A percentile compares a stretch with the other conserved stretches of the same genome.
phyloP scores from a whole-genome alignment of 2,329 filamentous ascomycete species.

The Pseudogymnoascus sp. region DNA sequence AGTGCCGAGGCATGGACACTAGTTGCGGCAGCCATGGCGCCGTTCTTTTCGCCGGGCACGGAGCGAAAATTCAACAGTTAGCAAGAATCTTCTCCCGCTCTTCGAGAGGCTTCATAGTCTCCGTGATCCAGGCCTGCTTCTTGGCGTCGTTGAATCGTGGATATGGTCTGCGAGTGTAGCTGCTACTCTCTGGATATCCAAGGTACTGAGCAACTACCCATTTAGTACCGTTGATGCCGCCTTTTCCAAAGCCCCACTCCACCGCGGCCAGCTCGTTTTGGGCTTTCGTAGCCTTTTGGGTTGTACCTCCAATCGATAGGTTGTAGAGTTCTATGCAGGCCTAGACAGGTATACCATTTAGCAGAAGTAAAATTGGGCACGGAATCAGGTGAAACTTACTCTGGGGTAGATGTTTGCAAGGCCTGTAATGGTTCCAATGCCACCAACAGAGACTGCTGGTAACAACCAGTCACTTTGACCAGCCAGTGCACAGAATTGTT shows the following conservation, averaged over 20 bases:
- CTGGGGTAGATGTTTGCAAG: slow-evolving; percentile 57
- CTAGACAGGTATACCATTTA: slow-evolving; percentile 12
- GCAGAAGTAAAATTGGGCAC: neutral
- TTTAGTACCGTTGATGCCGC: slow-evolving; percentile 54
- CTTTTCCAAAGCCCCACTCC: slow-evolving; percentile 50
- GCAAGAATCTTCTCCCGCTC: slow-evolving; percentile 13
- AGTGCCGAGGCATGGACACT: neutral
- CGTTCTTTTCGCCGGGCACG: neutral
- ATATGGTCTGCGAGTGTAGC: slow-evolving; percentile 48
- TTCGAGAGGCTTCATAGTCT: slow-evolving; percentile 18
- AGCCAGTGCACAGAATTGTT: slow-evolving; percentile 27
- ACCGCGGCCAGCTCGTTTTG: slow-evolving; percentile 44
- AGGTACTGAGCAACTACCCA: slow-evolving; percentile 47
- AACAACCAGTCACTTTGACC: slow-evolving; percentile 68
- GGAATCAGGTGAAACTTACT: slow-evolving; percentile 26
- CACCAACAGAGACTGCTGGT: slow-evolving; percentile 50
- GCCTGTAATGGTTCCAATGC: slow-evolving; percentile 53
- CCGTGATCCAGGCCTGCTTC: slow-evolving; percentile 38
- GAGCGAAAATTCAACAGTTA: neutral
- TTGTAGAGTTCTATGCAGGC: slow-evolving; percentile 42
- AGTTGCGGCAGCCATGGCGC: neutral
- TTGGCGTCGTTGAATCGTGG: slow-evolving; percentile 39
- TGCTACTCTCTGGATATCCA: slow-evolving; percentile 44
- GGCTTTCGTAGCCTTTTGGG: slow-evolving; percentile 39
- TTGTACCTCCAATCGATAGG: slow-evolving; percentile 40